Conservation (phyloP, 768 basidiomycete species). For the Tricholoma matsutake region DNA sequence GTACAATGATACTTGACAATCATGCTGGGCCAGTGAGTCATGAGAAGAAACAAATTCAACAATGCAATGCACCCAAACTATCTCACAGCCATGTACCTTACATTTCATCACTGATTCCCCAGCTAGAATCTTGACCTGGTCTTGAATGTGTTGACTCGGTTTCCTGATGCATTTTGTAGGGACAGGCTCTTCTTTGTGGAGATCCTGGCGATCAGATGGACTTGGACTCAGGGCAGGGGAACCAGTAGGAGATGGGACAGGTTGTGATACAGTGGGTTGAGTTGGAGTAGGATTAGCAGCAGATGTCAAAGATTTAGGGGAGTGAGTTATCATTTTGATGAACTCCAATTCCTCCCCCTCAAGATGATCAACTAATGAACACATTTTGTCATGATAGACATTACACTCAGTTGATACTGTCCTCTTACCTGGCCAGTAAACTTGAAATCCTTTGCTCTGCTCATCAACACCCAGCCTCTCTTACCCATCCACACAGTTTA, state of each 20-base stretch:
- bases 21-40: no score
- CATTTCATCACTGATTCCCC: no score
- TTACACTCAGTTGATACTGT: constrained; percentile 23
- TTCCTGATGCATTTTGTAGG: no score
- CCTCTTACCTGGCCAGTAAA: constrained; percentile 2
- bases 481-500: constrained; percentile 22
- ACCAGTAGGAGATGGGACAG: background rate
- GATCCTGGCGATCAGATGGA: no score
- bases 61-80: no score
- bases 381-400: constrained; percentile 18
- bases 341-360: constrained; percentile 27
- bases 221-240: background rate
- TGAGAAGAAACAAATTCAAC: no score
- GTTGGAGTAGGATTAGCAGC: background rate
- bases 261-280: background rate
- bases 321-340: background rate
- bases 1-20: no score
- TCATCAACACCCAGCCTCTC: constrained; percentile 8
- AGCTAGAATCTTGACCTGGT: no score
- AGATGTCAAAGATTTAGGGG: background rate
- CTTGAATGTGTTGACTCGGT: no score
- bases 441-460: background rate
- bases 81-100: no score
- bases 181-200: no score
- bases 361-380: constrained; percentile 12